Evolutionary conservation across 176 grass and related monocot species (phyloP).

Genomic region (Pontederia crassipes): DNA sequence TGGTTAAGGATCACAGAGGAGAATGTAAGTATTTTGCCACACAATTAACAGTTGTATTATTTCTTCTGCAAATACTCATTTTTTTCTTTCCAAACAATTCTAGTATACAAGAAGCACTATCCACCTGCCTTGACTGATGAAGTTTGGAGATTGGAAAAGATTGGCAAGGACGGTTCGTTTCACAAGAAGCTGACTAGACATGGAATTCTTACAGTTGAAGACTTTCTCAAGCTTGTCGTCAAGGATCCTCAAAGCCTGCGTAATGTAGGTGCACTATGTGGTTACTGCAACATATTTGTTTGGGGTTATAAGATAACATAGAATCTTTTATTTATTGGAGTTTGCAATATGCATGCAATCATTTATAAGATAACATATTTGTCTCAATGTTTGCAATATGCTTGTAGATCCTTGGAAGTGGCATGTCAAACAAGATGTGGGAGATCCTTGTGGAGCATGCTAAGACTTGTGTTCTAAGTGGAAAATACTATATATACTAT

Average conservation of each 20-base stretch:
- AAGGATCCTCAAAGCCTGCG: slow-evolving; percentile 9
- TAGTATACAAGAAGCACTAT: slow-evolving; percentile 20
- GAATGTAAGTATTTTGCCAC: not conserved
- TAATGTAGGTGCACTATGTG: not conserved
- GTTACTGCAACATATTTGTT: not conserved
- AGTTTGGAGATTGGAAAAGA: slow-evolving; percentile 20
- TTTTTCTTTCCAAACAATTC: not conserved
- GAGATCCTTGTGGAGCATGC: slow-evolving; percentile 12
- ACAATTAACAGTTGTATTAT: not conserved
- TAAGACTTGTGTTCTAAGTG: slow-evolving; percentile 7
- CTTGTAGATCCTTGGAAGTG: slow-evolving; percentile 21
- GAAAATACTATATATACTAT: slow-evolving; percentile 9
- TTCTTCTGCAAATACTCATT: not conserved
- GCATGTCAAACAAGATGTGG: slow-evolving; percentile 22
- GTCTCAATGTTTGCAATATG: not conserved
- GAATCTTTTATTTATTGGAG: not conserved
- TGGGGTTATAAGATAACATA: not conserved
- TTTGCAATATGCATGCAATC: too few species aligned
- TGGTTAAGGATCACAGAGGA: slow-evolving; percentile 13
- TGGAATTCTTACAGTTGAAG: slow-evolving; percentile 10
- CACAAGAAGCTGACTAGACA: slow-evolving; percentile 1
- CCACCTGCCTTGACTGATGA: slow-evolving; percentile 17
- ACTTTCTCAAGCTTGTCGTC: slow-evolving; percentile 7
- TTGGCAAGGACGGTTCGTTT: slow-evolving; percentile 16
- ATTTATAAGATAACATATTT: not conserved